Base-by-base conservation (phyloP, 73 alveolate genomes). In the Paraurostyla sp. region DNA sequence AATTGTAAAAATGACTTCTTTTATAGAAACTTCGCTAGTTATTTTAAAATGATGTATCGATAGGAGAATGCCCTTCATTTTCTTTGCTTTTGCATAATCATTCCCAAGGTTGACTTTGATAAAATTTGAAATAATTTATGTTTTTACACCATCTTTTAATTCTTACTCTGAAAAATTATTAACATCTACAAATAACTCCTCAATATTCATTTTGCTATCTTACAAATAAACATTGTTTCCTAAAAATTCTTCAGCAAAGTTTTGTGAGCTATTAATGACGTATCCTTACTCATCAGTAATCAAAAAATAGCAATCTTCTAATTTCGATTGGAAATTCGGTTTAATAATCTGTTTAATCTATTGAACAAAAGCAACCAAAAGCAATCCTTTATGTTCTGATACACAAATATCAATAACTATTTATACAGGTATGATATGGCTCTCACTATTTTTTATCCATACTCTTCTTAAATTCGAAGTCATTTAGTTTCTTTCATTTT, bases 221-320 rank as follows among this genome's bases (percentile, higher is more conserved):
- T 32, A 40, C 1, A 65, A 9, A 65, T 65, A 65, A 7, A 33
- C 35, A 22, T 65, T 65, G 13, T 15, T 11, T 15, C 82, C 82
- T 7, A 65, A 13, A 22, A 65, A 65, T 38, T 65, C 82, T 18
- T 33, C 41, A 15, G 38, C 82, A 38, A 65, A 65, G 41, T 65
- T 65, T 6, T 18, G 30, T 15, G 82, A 38, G 25, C 54, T 65
- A 9, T 38, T 3, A 6, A 40, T 13, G 38, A 65, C 36, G 25
- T 36, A 65, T 16, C 82, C 82, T 22, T 65, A 56, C 38, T 65
- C 82, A 65, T 65, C 82, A 15, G 82, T 65, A 13, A 65, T 25
- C 33, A 65, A 23, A 38, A 65, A 65, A 65, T 65, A 65, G 11
- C 60, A 32, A 38, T 65, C 82, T 65, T 23, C 7, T 6, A 23